Evolutionary conservation across 371 early-diverging fungal species (phyloP).

Genomic region (Zychaea mexicana): DNA sequence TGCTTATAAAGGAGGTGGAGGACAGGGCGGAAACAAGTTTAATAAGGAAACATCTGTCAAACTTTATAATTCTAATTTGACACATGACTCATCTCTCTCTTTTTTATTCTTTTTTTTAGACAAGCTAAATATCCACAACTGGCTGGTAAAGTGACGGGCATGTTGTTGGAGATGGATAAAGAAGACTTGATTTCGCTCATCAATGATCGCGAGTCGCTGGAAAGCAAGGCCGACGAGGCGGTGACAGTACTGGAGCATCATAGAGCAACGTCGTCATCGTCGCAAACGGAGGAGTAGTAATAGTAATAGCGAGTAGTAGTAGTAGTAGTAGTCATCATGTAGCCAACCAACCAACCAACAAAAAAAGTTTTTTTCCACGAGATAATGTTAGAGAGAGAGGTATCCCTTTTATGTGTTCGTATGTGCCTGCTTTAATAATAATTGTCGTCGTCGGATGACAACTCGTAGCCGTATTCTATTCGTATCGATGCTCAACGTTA

Average conservation of each 20-base stretch:
- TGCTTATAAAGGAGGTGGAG: too few relatives aligned
- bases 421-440: too few relatives aligned
- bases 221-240: conserved; percentile 39
- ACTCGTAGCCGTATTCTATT: conserved; percentile 7
- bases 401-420: too few relatives aligned
- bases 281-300: conserved; percentile 36
- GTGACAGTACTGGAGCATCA: conserved; percentile 28
- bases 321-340: too few relatives aligned
- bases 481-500: too few relatives aligned
- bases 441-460: conserved; percentile 8
- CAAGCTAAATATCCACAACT: conserved; percentile 59
- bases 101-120: conserved; percentile 13
- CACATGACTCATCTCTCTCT: neutral
- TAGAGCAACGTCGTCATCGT: conserved; percentile 24
- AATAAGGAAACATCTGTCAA: neutral
- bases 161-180: conserved; percentile 97
- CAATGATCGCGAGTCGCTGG: conserved; percentile 71
- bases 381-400: too few relatives aligned
- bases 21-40: too few relatives aligned
- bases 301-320: too few relatives aligned
- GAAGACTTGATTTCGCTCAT: conserved; percentile 84
- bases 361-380: too few relatives aligned
- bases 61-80: neutral
- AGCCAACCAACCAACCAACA: too few relatives aligned
- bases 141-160: conserved; percentile 97